Conservation (phyloP, 2,329 filamentous ascomycete genomes). For the Ascomycota sp. region DNA sequence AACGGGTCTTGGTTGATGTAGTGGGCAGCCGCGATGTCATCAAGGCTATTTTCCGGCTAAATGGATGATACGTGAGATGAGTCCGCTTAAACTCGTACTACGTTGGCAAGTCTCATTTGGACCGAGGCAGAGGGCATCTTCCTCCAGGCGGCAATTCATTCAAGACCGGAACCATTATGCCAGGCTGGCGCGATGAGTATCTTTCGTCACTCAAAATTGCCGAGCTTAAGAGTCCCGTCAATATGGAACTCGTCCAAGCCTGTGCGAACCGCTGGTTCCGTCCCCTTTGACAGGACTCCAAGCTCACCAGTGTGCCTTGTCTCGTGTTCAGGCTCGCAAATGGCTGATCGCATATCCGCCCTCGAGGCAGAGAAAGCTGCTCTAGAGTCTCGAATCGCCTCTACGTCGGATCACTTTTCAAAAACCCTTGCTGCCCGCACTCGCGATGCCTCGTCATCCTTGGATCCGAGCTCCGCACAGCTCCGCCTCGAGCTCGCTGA, state of each 20-base stretch:
- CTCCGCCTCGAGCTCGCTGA: slow-evolving; percentile 50
- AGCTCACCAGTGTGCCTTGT: neutral
- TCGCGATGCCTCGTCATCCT: slow-evolving; percentile 1
- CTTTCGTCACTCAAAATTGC: slow-evolving; percentile 51
- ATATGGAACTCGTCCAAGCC: slow-evolving; percentile 48
- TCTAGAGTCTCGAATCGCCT: slow-evolving; percentile 9
- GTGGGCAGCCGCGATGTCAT: too few species aligned
- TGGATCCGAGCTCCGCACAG: slow-evolving; percentile 20
- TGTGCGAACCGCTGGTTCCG: slow-evolving; percentile 30
- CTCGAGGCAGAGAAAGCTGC: slow-evolving; percentile 35
- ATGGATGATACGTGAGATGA: too few species aligned
- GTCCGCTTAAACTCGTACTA: too few species aligned
- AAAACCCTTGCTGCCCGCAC: neutral
- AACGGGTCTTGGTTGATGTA: too few species aligned
- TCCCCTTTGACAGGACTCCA: slow-evolving; percentile 1
- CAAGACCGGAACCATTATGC: slow-evolving; percentile 16
- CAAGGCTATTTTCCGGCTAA: too few species aligned
- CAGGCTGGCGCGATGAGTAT: slow-evolving; percentile 66
- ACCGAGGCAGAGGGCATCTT: too few species aligned
- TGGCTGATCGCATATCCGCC: slow-evolving; percentile 42
- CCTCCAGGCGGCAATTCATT: neutral
- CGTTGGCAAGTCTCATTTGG: too few species aligned
- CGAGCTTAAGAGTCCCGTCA: slow-evolving; percentile 38
- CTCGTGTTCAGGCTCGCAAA: slow-evolving; percentile 29
- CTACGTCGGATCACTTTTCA: slow-evolving; percentile 4